A percentile compares a stretch with the other conserved stretches of the same genome.
These are phyloP conservation scores for Ulota crispa DNA, from an alignment of 225 moss, liverwort and hornwort genomes.

Conservation along the genomic window DNA sequence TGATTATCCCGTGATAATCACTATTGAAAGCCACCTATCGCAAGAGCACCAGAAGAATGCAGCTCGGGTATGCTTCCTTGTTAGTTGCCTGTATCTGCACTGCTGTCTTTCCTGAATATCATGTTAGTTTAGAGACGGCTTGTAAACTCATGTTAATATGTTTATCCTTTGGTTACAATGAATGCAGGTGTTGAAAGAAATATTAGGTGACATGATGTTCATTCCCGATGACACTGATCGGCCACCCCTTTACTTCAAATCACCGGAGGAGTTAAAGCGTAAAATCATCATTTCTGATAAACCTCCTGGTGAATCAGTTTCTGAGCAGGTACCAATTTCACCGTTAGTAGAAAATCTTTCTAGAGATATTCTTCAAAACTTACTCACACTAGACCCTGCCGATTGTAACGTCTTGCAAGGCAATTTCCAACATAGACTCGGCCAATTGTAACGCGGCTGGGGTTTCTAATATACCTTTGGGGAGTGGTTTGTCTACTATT, in stretches of 20 bases:
- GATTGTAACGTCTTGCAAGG: neutral
- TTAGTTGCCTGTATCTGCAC: neutral
- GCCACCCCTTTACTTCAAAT: conserved; percentile 60
- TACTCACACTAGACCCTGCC: neutral
- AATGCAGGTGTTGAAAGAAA: conserved; percentile 57
- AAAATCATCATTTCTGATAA: conserved; percentile 92
- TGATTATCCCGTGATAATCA: conserved; percentile 89
- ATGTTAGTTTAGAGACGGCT: neutral
- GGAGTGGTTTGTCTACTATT: neutral
- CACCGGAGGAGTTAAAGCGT: conserved; percentile 74
- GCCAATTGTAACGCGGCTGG: neutral
- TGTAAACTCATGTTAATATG: neutral
- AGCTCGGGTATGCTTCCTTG: conserved; percentile 47
- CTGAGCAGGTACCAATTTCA: conserved; percentile 60
- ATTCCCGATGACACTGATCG: conserved; percentile 58
- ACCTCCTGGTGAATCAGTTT: conserved; percentile 59
- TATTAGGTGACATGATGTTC: conserved; percentile 67
- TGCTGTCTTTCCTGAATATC: neutral
- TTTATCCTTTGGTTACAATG: neutral
- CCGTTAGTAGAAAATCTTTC: neutral
- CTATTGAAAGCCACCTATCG: conserved; percentile 84
- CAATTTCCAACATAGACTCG: neutral
- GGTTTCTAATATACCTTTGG: neutral
- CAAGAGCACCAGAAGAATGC: conserved; percentile 64
- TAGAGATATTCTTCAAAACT: neutral